Conservation (phyloP, 805 yeast genomes). For the Brettanomyces custersianus region DNA sequence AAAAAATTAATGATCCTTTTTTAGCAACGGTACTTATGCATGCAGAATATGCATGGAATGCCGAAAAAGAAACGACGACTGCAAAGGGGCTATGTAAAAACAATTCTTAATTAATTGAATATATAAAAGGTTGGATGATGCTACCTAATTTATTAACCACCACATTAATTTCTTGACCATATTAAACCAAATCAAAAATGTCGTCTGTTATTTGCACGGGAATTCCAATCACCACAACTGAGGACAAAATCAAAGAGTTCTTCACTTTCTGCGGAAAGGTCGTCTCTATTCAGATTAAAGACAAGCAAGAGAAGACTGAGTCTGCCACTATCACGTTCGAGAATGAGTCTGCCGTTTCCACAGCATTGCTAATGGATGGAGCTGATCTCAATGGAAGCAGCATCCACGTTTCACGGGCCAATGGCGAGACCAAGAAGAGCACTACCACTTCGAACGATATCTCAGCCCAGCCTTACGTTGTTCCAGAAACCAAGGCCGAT, state of each 20-base stretch:
- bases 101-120: no score
- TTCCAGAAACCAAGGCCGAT: slow-evolving; percentile 9
- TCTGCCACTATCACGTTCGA: slow-evolving; percentile 45
- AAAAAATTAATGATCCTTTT: no score
- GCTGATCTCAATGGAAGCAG: slow-evolving; percentile 60
- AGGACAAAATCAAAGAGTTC: slow-evolving; percentile 50
- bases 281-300: slow-evolving; percentile 24
- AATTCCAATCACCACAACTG: slow-evolving; percentile 40
- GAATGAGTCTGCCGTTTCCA: slow-evolving; percentile 51
- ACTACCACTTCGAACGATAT: slow-evolving; percentile 1
- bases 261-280: slow-evolving; percentile 68
- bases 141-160: no score
- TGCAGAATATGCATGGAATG: no score
- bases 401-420: slow-evolving; percentile 36
- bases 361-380: slow-evolving; percentile 63
- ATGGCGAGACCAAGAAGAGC: slow-evolving; percentile 6
- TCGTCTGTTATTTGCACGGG: slow-evolving; percentile 45
- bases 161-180: no score
- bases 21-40: no score
- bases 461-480: slow-evolving; percentile 10
- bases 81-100: no score
- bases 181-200: slow-evolving; percentile 11
- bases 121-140: no score
- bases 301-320: slow-evolving; percentile 26
- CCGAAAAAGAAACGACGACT: no score